Conservation (phyloP, 441 rosid genomes). For the Eutrema salsugineum region DNA sequence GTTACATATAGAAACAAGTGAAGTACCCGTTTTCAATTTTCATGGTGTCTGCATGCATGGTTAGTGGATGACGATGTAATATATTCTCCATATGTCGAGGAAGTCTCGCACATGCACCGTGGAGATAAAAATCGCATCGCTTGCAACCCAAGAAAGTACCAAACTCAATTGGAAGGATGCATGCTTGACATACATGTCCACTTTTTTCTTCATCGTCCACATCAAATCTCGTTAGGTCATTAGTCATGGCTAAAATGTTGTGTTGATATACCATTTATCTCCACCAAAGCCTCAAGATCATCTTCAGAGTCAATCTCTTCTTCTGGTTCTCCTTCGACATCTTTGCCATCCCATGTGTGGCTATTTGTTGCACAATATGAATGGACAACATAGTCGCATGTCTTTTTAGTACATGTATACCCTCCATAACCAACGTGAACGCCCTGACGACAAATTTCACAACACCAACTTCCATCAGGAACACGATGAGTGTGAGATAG, state of each 20-base stretch:
- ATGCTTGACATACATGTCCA: background rate
- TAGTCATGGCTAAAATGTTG: background rate
- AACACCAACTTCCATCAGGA: too few relatives aligned
- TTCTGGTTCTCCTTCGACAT: background rate
- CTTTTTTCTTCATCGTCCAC: too few relatives aligned
- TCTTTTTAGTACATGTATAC: background rate
- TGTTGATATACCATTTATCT: background rate
- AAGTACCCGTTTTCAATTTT: background rate
- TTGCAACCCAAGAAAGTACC: background rate
- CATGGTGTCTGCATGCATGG: background rate
- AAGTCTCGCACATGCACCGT: background rate
- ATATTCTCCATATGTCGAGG: background rate
- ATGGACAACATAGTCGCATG: slow-evolving; percentile 1
- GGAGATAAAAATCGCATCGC: background rate
- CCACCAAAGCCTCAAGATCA: background rate
- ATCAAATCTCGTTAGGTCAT: background rate
- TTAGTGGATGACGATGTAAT: background rate
- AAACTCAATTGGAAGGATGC: background rate
- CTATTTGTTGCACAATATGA: background rate
- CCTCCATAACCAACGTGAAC: too few relatives aligned
- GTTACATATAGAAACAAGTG: background rate
- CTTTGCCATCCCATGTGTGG: background rate
- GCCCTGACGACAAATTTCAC: too few relatives aligned
- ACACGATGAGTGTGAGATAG: too few relatives aligned
- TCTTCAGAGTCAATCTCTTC: background rate